Evolutionary conservation across 1,284 basidiomycete species (phyloP).

Genomic region (Anthracocystis setariae): DNA sequence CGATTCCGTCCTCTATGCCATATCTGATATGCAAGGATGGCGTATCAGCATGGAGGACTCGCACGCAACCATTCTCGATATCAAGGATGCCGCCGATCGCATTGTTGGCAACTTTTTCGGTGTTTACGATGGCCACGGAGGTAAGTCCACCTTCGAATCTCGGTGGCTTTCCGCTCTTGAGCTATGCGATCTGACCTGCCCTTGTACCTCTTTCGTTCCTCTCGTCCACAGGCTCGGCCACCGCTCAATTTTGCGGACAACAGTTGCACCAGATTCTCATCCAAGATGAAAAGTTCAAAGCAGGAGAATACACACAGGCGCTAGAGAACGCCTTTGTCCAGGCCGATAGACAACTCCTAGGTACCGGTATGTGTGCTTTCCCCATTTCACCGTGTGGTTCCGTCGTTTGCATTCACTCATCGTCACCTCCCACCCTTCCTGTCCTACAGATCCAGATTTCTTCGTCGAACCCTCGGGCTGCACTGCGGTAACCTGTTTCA

Average conservation of each 20-base stretch:
- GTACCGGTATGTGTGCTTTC: constrained; percentile 72
- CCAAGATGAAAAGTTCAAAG: constrained; percentile 78
- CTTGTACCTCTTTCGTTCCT: not conserved
- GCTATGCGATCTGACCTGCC: not conserved
- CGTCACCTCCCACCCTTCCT: not conserved
- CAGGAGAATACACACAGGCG: constrained; percentile 78
- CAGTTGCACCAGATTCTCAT: constrained; percentile 85
- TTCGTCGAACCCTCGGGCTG: constrained; percentile 93
- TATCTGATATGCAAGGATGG: constrained; percentile 99
- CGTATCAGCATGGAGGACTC: constrained; percentile 99
- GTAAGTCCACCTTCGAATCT: constrained; percentile 71
- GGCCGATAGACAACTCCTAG: constrained; percentile 90
- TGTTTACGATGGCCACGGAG: constrained; percentile 98
- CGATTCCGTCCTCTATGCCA: constrained; percentile 80
- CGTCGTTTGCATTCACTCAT: constrained; percentile 2
- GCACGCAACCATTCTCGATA: constrained; percentile 79
- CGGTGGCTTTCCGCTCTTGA: not conserved
- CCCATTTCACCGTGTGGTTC: not conserved
- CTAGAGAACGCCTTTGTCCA: constrained; percentile 90
- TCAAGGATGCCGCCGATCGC: constrained; percentile 54
- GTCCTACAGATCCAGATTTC: constrained; percentile 79
- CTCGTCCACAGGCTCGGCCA: constrained; percentile 76
- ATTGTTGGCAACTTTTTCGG: constrained; percentile 80
- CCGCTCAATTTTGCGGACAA: constrained; percentile 89
- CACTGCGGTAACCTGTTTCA: constrained; percentile 85